Base-by-base conservation (phyloP, 805 yeast genomes). In the Helenozyma rhizophorensis region DNA sequence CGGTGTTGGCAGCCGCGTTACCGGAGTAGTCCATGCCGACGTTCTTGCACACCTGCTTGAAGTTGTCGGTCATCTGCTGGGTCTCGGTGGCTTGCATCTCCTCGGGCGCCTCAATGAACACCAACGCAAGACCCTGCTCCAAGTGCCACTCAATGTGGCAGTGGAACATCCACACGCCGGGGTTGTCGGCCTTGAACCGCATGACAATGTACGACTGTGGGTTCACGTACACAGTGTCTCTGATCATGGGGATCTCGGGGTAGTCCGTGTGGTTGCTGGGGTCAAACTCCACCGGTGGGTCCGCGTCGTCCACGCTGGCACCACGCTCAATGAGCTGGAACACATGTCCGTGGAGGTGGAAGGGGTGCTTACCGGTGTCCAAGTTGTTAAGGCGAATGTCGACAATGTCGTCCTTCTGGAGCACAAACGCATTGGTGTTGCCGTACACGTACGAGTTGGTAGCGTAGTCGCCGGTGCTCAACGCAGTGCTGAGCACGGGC, bases 91-190 rank as follows among this genome's bases (percentile, higher is more conserved):
- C 59, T 58, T 80, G 86, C 30, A 90, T 69, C 36, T 71, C 70
- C 9, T 58, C 47, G 18, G 98, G 98, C 35, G 87, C 96, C 65
- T 90, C 98, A 34, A 90, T 65, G 27, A 93, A 65, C 9, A 72
- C 68, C 35, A 88, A 50, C 9, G 95, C 95, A 50, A 90, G 74
- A 53, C 98, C 98, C 69, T 93, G 97, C 53, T 80, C 74, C 70
- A 90, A 74, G 68, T 93, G 98, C 98, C 98, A 90, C 60, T 93
- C 97, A 53, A 93, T 83, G 60, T 90, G 98, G 65, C 98, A 90
- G 68, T 90, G 98, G 94, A 93, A 93, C 60, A 80, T 76, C 98
- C 97, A 90, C 27, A 89, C 89, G 68, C 98, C 98, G 21, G 97
- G 98, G 60, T 93, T 93, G 57, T 83, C 80, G 33, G 97, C 95